A percentile compares a stretch with the other conserved stretches of the same genome.
phyloP scores from a whole-genome alignment of 164 flowering plant species.

The Magnolia officinalis region DNA sequence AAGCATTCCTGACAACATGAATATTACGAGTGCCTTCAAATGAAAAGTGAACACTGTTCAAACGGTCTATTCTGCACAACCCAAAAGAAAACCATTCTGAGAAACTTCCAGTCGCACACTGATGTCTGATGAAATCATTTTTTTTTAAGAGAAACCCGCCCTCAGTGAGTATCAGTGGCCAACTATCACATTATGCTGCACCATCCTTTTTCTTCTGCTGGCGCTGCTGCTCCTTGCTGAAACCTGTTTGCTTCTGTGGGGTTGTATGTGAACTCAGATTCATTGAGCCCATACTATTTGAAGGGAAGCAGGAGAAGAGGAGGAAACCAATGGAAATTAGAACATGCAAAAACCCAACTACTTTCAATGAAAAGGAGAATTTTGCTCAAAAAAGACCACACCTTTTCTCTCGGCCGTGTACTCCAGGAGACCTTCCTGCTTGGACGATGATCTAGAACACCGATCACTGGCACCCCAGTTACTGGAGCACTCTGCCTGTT shows the following conservation, averaged over 20 bases:
- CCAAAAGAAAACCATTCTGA: neutral
- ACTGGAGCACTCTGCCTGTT: slow-evolving; percentile 52
- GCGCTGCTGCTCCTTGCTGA: slow-evolving; percentile 51
- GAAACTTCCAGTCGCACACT: neutral
- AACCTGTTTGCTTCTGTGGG: slow-evolving; percentile 58
- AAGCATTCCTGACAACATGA: neutral
- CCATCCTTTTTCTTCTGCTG: slow-evolving; percentile 55
- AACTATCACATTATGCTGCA: slow-evolving; percentile 65
- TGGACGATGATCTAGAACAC: slow-evolving; percentile 56
- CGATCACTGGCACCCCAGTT: slow-evolving; percentile 63
- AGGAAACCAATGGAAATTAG: neutral
- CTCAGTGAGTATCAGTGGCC: neutral
- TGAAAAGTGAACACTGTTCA: neutral
- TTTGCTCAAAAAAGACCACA: slow-evolving; percentile 8
- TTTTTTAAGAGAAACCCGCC: neutral
- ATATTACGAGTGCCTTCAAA: neutral
- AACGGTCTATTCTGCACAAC: neutral
- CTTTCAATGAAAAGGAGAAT: neutral
- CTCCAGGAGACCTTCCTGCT: slow-evolving; percentile 89
- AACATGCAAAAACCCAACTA: neutral
- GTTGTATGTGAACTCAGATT: slow-evolving; percentile 81
- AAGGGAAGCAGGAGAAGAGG: neutral
- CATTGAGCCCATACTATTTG: slow-evolving; percentile 75
- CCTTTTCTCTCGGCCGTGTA: slow-evolving; percentile 88
- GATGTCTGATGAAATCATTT: neutral